Evolutionary conservation across 305 asterid species (phyloP), one percentile per base, ranked within the genome.

Genomic region (Fraxinus floribunda): DNA sequence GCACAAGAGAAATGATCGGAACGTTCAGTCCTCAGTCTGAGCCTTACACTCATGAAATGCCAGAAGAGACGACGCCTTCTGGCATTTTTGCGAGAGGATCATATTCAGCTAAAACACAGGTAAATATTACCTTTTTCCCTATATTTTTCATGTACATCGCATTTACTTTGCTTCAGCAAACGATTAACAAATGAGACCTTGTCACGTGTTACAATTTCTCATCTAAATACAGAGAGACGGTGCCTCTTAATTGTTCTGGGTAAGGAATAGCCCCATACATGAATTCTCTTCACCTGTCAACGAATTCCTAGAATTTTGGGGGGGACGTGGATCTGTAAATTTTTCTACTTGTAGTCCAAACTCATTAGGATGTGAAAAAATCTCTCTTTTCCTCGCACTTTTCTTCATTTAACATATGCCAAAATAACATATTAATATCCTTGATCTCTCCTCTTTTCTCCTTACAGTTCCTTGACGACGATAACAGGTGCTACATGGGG

Each of bases 401-500:
- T 52, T n/a, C 24, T n/a, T 16, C 64, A 52, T 52, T n/a, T 52
- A 52, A n/a, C 3, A 52, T n/a, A n/a, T 52, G 64, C 22, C 22
- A 5, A 52, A 16, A 52, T 52, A n/a, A 9, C 70, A 60, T 18
- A 60, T 20, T 22, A 60, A 20, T 18, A 18, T 60, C 24, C 20
- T 57, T 15, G 36, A 11, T 66, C 77, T 11, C 35, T 52, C 1
- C 2, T 9, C 7, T 20, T n/a, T 64, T 7, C 60, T 70, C 13
- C 1, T 24, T 64, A 84, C 94, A 93, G 97, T 94, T 94, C 36
- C 89, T 93, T 38, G 97, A 94, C 18, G 97, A 94, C 15, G 97
- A 93, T 78, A 94, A 91, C 30, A 91, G 90, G 87, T 92, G 94
- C 89, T 91, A 94, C 91, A 83, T 94, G 95, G 97, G 92, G 95